Evolutionary conservation across 495 filamentous ascomycete species (phyloP), one percentile per base, ranked within the genome.

Genomic region (Zalerion maritima): DNA sequence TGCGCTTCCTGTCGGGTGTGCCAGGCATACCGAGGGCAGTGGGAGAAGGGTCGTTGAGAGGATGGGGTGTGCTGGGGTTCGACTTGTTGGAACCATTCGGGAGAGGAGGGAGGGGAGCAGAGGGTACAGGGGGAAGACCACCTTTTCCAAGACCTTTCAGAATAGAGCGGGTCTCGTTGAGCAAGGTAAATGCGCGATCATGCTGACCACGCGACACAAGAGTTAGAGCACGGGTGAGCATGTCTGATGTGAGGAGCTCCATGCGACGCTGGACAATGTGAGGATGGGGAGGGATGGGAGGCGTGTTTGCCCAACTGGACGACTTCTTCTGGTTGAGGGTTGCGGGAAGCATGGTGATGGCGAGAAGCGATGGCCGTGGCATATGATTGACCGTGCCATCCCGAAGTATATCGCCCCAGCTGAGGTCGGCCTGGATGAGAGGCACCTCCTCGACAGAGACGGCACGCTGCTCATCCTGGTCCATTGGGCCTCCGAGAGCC

Each of bases 211-310:
- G 71, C 26, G 83, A 83, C 13, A 94, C 84, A 4, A 99, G 71
- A 0, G 84, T 93, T 28, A 99, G 59, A 3, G 91, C 83, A 22
- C 89, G 67, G 6, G 83, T 94, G 32, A 99, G 62, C 89, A 99
- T 99, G 51, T 99, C 89, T 3, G 91, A 96, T 1, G 91, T 94
- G 16, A 99, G 68, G 3, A 99, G 62, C 54, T 99, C 89, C 89
- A 99, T 99, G 24, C 89, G 76, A 21, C 89, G 74, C 53, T 99
- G 89, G 6, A 99, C 91, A 31, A 99, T 82, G 29, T 78, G 80
- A 3, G 89, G 89, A 40, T 94, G 89, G 19, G 89, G 91, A 11
- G 89, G 89, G 35, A 99, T 96, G 6, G 85, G 81, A 14, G 86
- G 85, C 22, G 82, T 33, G 71, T 75, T 47, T 62, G 69, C 31